Evolutionary conservation across 2,329 filamentous ascomycete genomes (phyloP).

Genomic region (Ceratocystis albifundus): DNA sequence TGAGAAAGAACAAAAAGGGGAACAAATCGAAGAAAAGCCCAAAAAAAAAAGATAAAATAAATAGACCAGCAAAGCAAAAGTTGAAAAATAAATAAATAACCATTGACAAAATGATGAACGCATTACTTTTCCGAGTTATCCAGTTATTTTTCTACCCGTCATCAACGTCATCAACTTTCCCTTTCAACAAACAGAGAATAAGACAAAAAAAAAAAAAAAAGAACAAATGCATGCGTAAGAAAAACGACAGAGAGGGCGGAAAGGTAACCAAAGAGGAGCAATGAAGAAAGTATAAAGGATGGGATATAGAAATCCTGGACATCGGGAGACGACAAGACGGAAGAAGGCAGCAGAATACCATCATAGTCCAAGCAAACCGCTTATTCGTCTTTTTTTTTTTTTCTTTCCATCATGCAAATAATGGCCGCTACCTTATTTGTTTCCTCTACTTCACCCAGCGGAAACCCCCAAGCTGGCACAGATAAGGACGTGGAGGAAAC

Average conservation of each 20-base stretch:
- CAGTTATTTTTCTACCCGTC: constrained; percentile 15
- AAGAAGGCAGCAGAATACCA: constrained; percentile 19
- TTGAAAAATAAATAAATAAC: constrained; percentile 1
- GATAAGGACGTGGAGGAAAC: constrained; percentile 15
- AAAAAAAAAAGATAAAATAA: neutral
- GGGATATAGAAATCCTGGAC: too few relatives aligned
- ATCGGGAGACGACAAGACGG: neutral
- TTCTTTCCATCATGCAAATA: too few relatives aligned
- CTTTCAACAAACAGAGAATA: neutral
- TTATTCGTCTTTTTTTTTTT: too few relatives aligned
- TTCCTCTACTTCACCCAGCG: neutral
- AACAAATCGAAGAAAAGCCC: neutral
- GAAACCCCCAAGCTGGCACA: constrained; percentile 21
- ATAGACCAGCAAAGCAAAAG: constrained; percentile 2
- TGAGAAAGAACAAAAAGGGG: neutral
- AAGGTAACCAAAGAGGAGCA: neutral
- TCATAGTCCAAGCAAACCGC: neutral
- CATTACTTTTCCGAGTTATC: constrained; percentile 21
- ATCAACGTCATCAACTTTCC: constrained; percentile 14
- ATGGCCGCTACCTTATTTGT: neutral
- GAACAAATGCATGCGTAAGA: neutral
- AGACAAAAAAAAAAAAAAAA: neutral
- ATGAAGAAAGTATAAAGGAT: neutral
- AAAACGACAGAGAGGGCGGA: neutral
- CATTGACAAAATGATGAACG: constrained; percentile 13